Base-by-base conservation (phyloP, 179 eudicot species). In the Corrigiola litoralis region DNA sequence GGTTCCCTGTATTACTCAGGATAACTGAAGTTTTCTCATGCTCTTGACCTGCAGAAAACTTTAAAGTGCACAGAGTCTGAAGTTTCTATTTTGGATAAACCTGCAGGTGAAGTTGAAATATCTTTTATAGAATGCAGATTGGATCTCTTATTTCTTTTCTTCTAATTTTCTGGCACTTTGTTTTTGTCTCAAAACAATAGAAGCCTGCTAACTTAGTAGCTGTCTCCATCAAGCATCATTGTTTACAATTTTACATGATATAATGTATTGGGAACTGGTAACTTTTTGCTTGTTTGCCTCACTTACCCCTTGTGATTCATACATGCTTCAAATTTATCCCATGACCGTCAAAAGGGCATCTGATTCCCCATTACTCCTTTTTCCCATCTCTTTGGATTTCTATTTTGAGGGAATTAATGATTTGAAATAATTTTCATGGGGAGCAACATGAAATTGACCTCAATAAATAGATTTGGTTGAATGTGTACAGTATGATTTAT, bases 301-400 rank as follows among this genome's bases (percentile, higher is more conserved):
- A 31, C 53, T 47, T 29, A 31, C 20, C 29, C 28, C 54, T 66
- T 59, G 37, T 66, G 50, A 66, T 72, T 65, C 54, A 38, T 58
- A 17, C 74, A 57, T 47, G 17, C 65, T 55, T 32, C 17, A 42
- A 32, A 27, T 33, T 70, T 47, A 23, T 61, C 74, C 53, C 36
- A 46, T 64, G 23, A 20, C 42, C 42, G 70, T 65, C 75, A 65
- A 58, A 65, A 47, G 32, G 21, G 53, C 44, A 71, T 65, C 46
- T 65, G 65, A 64, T 71, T 71, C 75, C 46, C 41, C 34, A 54
- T 1, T 42, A 29, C 40, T 28, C 45, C 46, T 60, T 69, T 32
- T 61, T 32, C 16, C 58, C 36, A 18, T 18, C 44, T 31, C 32
- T 38, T 63, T 55, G 64, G 44, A 41, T 63, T 42, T 64, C 49